phyloP scores from a whole-genome alignment of 2,329 filamentous ascomycete species.

The Ascochyta rabiei region DNA sequence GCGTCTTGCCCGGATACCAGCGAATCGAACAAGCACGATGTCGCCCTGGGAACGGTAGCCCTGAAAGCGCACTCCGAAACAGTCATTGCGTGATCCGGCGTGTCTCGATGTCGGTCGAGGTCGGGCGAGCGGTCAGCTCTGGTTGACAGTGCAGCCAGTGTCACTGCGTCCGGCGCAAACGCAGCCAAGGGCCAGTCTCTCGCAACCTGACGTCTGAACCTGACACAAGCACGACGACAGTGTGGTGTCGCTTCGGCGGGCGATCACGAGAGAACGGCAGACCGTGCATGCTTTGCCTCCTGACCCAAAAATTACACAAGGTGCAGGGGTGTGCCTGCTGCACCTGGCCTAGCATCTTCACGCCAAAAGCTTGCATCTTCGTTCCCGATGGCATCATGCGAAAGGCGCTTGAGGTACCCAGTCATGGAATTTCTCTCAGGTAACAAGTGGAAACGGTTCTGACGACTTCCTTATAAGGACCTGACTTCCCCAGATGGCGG shows the following conservation, averaged over 20 bases:
- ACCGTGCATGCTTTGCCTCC: constrained; percentile 38
- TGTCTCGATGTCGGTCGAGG: background rate
- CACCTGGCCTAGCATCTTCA: constrained; percentile 25
- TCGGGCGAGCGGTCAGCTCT: constrained; percentile 11
- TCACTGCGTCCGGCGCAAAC: background rate
- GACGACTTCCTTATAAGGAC: constrained; percentile 33
- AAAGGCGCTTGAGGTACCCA: constrained; percentile 28
- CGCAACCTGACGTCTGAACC: constrained; percentile 19
- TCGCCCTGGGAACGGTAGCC: constrained; percentile 2
- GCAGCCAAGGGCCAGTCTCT: constrained; percentile 9
- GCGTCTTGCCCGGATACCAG: background rate
- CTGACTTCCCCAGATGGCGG: constrained; percentile 20
- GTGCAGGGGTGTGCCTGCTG: constrained; percentile 29
- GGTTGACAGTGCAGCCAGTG: constrained; percentile 7
- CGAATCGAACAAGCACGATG: constrained; percentile 1
- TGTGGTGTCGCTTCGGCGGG: constrained; percentile 17
- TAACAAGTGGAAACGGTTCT: constrained; percentile 27
- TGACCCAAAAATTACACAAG: constrained; percentile 40
- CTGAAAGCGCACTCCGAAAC: background rate
- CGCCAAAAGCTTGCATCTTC: constrained; percentile 33
- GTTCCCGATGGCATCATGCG: constrained; percentile 38
- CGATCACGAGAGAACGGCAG: constrained; percentile 41
- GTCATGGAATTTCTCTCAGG: constrained; percentile 42
- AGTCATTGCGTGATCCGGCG: constrained; percentile 5
- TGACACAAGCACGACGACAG: constrained; percentile 14